phyloP scores from a whole-genome alignment of 495 filamentous ascomycete species.

The Aspergillus incahuasiensis region DNA sequence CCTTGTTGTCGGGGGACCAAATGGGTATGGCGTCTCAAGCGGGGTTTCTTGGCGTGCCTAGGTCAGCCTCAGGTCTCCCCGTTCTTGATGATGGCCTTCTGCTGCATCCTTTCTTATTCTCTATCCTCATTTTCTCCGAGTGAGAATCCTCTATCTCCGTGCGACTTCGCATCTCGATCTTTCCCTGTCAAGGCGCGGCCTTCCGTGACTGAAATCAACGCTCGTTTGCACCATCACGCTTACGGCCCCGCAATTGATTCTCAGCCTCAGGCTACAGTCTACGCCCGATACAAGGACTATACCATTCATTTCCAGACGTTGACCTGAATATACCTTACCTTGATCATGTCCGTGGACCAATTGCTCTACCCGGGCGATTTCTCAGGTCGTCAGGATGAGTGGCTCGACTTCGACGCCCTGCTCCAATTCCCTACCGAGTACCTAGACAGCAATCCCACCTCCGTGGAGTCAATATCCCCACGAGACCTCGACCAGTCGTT shows the following conservation, averaged over 20 bases:
- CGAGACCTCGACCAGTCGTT: constrained; percentile 29
- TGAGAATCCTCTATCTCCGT: not conserved
- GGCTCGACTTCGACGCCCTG: constrained; percentile 37
- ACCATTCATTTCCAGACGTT: not conserved
- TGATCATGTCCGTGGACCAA: constrained; percentile 20
- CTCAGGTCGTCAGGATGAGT: constrained; percentile 27
- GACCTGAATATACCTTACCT: not conserved
- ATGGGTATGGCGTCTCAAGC: constrained; percentile 4
- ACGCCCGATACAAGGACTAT: not conserved
- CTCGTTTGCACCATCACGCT: not conserved
- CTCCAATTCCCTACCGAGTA: constrained; percentile 33
- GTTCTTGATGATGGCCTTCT: not conserved
- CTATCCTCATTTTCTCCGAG: not conserved
- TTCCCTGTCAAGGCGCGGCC: constrained; percentile 1
- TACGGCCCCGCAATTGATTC: constrained; percentile 1
- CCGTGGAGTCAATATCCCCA: constrained; percentile 33
- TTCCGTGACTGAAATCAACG: constrained; percentile 3
- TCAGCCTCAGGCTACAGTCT: constrained; percentile 10
- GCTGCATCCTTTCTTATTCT: constrained; percentile 3
- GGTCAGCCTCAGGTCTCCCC: not conserved
- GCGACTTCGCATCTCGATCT: not conserved
- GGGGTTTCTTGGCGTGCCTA: too few species aligned
- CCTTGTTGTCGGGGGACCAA: constrained; percentile 18
- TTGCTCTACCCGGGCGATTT: constrained; percentile 22
- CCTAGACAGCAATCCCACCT: constrained; percentile 30